Base-by-base conservation (phyloP, 2,329 filamentous ascomycete genomes). In the Plenodomus biglobosus region DNA sequence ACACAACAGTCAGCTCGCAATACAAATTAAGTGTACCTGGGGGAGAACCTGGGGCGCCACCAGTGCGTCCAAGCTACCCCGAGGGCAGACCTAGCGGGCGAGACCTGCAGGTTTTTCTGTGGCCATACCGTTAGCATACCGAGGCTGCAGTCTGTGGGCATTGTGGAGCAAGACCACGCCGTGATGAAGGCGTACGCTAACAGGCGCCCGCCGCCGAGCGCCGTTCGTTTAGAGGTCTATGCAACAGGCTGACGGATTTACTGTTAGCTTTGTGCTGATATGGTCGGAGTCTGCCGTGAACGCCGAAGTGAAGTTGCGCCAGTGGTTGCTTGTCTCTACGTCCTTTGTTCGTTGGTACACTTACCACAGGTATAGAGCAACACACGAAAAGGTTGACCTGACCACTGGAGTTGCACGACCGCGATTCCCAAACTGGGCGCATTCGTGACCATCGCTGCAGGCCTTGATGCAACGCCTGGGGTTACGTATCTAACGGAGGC, bases 1-100 rank as follows among this genome's bases (percentile, higher is more conserved):
- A 54, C 50, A 53, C 56, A 68, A 62, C 65, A 60, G 59, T 61
- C 64, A 63, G 64, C 55, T 59, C 59, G 57, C 56, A 58, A 58
- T 56, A 61, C 57, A 56, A 55, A 46, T n/a, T n/a, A n/a, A n/a
- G n/a, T 43, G 40, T 45, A 50, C 50, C 52, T 48, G 56, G 59
- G 59, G 58, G 56, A 55, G 57, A 62, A 68, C 55, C 57, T 60
- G 61, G 66, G 61, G 64, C 52, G 51, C 62, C 56, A 51, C 62
- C 56, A 68, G 18, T 53, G 44, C 48, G 45, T 52, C 55, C 27
- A 67, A 68, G 61, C 62, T 60, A 50, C 56, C 48, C 44, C 50
- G 39, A 36, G 46, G 38, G 40, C 45, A 47, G 52, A 52, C 36
- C 53, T 49, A 52, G 56, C 46, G 46, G 55, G 51, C 50, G 44